Conservation (phyloP, 2,329 filamentous ascomycete species). For the Cercospora sojina region DNA sequence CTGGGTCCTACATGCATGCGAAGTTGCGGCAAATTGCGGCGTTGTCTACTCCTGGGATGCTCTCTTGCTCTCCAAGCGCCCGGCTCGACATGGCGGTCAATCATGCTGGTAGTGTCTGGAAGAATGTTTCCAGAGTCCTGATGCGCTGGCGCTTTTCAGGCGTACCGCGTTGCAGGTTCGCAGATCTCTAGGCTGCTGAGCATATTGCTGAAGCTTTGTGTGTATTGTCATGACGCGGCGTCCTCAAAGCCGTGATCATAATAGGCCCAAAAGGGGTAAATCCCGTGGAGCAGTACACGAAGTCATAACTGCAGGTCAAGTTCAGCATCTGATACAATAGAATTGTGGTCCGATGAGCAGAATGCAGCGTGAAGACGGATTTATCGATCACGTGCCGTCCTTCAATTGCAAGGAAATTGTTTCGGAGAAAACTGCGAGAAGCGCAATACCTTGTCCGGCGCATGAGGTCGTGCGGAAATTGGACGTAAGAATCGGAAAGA, state of each 20-base stretch:
- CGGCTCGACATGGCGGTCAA: not conserved
- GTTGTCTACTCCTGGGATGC: not conserved
- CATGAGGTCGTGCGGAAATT: not conserved
- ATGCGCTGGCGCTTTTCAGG: not conserved
- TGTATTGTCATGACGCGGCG: not conserved
- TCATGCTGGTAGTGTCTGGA: not conserved
- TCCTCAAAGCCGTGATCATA: not conserved
- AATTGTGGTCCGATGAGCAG: not conserved
- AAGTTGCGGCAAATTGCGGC: not conserved
- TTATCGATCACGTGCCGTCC: not conserved
- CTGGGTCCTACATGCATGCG: not conserved
- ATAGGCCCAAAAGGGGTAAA: not conserved
- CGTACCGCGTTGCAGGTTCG: not conserved
- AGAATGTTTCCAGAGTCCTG: not conserved
- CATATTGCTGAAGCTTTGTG: not conserved
- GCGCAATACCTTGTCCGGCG: not conserved
- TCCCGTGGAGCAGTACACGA: not conserved
- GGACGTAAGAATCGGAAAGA: not conserved
- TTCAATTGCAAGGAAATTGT: not conserved
- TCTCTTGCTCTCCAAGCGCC: not conserved
- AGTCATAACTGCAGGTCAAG: not conserved
- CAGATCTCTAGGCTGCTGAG: not conserved
- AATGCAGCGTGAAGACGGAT: not conserved
- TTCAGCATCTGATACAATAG: not conserved
- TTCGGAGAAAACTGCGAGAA: constrained; percentile 2